Base-by-base conservation (phyloP, 176 grass and related monocot genomes). In the Aegilops bicornis region DNA sequence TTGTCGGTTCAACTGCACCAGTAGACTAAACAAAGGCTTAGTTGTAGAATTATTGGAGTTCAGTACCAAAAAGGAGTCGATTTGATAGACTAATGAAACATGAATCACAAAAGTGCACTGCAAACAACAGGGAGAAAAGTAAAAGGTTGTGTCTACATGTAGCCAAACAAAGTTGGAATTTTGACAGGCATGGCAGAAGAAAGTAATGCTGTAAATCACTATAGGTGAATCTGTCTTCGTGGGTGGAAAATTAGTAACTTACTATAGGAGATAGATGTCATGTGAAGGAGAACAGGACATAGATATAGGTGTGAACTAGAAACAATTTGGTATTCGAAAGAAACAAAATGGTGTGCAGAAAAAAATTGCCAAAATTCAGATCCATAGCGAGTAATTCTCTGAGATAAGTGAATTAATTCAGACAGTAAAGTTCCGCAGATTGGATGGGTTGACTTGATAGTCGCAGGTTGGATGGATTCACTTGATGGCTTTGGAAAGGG, bases 111-210 rank as follows among this genome's bases (percentile, higher is more conserved):
- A 85, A 79, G 12, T 30, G 77, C 27, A 10, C 8, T 43, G 33
- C 69, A 33, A 60, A 76, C 69, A 60, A 76, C 69, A 81, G 33
- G 56, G 83, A 48, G 60, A 81, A 89, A 81, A 25, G 24, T 42
- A 79, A 59, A 89, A 80, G 82, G 17, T 16, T 66, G 74, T 59
- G 31, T 81, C 23, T 68, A 9, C 82, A 81, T 89, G 88, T 33
- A 45, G 42, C 33, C 32, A 81, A 4, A 10, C 33, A 81, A 76
- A 62, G 59, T 11, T 58, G 0, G 19, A 85, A 1, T 12, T 85
- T 39, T 0, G 15, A 17, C 23, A 23, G 7, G 3, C 73, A 78
- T 52, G 48, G 5, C 5, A 52, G 1, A 52, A 52, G 1, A 52
- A 52, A 2, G 48, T 52, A 52, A 0, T 15, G 47, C 47, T 50